Base-by-base conservation (phyloP, 1,284 basidiomycete genomes). In the Sphagnurus paluster region DNA sequence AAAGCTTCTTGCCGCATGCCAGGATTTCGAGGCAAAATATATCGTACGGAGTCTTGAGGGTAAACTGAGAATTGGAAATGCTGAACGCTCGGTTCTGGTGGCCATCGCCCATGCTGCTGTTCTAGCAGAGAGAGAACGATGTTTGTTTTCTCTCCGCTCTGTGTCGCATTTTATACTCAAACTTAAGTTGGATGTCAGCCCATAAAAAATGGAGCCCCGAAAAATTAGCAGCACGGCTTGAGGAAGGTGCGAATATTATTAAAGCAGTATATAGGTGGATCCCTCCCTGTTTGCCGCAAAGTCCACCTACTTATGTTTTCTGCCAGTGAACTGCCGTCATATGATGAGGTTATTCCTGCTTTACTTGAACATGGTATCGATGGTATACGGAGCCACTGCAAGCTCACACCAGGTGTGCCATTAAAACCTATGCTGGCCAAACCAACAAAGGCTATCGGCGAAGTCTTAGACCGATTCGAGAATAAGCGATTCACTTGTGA, bases 361-460 rank as follows among this genome's bases (percentile, higher is more conserved):
- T 71, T 99, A 28, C 77, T 98, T 43, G 79, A 87, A 56, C 75
- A 76, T 45, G 96, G 96, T 0, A 78, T 96, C 32, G 79, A 82
- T 41, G 75, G 79, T 10, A 69, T 99, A 32, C 76, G 73, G 10
- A 79, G 82, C 11, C 74, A 76, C 47, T 98, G 97, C 75, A 94
- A 91, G 65, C 80, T 99, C 23, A 96, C 92, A 3, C 95, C 97
- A 5, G 93, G 93, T 56, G 87, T 99, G 4, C 97, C 97, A 0
- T 77, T 99, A 33, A 99, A 99, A 63, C 97, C 97, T 5, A 99
- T 99, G 97, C 76, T 99, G 42, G 97, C 97, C n/a, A 99, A 98
- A 69, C 97, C 97, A 2, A 99, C 97, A 0, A 99, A 99, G 66
- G 96, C 96, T 0, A 98, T 99, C 56, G 87, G 90, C n/a, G 97